Base-by-base conservation (phyloP, 2,329 filamentous ascomycete genomes). In the Neonectria punicea region DNA sequence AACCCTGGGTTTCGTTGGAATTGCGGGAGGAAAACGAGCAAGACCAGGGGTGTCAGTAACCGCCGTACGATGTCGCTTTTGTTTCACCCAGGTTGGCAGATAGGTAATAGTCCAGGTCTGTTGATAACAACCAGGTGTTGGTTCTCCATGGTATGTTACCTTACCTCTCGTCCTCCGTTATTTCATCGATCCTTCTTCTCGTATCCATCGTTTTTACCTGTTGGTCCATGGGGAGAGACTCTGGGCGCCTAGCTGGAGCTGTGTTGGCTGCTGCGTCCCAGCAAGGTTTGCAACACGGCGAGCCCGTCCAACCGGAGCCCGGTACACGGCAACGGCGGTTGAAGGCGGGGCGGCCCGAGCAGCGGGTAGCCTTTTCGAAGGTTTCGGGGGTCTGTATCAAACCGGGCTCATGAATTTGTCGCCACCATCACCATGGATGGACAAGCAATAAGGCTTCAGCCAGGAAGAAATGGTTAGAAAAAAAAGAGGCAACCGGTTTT, bases 291-390 rank as follows among this genome's bases (percentile, higher is more conserved):
- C 30, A 51, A 20, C 30, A 22, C 7, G 16, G 49, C n/a, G 36
- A 8, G 36, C 3, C 30, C 30, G 32, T 34, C 49, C 49, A 51
- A 51, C 49, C 49, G 30, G 49, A 51, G 30, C 10, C n/a, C 49
- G 18, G 49, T 51, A 51, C 13, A 32, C 50, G 32, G 16, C 20
- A 50, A 34, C 22, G 30, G 39, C 46, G 30, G 34, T 43, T 43
- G 20, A 43, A 18, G 46, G 13, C 54, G 41, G 55, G 47, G 47
- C 55, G 55, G 61, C 53, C 49, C 61, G 50, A 54, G 43, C n/a
- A 41, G 43, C 43, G 43, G 54, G 32, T 54, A 54, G 32, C 20
- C 25, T 49, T 54, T 36, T 43, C 16, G 30, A 41, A 18, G 20
- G 39, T 51, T 34, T 34, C n/a, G 20, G 25, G 44, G 14, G 13